phyloP scores from a whole-genome alignment of 2,329 filamentous ascomycete species.

The Didymosphaeria variabile region DNA sequence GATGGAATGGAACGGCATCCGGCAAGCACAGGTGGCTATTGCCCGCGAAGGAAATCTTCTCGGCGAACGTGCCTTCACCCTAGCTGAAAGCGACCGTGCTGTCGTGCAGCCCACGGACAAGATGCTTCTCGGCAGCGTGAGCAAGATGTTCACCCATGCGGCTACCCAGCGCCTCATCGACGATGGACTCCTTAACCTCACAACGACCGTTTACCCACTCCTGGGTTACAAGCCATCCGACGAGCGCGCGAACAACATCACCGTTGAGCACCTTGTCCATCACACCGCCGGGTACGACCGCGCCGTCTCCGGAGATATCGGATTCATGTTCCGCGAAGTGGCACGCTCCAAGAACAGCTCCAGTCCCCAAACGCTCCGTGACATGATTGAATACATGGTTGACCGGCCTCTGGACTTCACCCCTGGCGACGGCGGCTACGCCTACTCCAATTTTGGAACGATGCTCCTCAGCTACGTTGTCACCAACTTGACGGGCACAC shows the following conservation, averaged over 20 bases:
- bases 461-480: conserved; percentile 31
- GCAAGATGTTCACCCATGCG: conserved; percentile 33
- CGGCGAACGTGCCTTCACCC: conserved; percentile 31
- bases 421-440: conserved; percentile 23
- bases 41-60: conserved; percentile 29
- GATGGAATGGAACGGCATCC: conserved; percentile 30
- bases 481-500: conserved; percentile 23
- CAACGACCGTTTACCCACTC: conserved; percentile 29
- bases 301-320: conserved; percentile 24
- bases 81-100: conserved; percentile 32
- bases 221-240: conserved; percentile 31
- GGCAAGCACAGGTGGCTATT: conserved; percentile 35
- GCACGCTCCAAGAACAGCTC: conserved; percentile 28
- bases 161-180: conserved; percentile 26
- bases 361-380: conserved; percentile 26
- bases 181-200: conserved; percentile 25
- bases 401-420: conserved; percentile 29
- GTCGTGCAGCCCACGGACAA: conserved; percentile 28
- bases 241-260: conserved; percentile 28
- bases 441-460: conserved; percentile 32
- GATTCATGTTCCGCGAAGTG: conserved; percentile 28
- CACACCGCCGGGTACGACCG: conserved; percentile 34
- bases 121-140: conserved; percentile 35
- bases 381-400: conserved; percentile 32
- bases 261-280: conserved; percentile 31